Evolutionary conservation across 805 yeast genomes (phyloP).

Genomic region (Kazachstania africana): DNA sequence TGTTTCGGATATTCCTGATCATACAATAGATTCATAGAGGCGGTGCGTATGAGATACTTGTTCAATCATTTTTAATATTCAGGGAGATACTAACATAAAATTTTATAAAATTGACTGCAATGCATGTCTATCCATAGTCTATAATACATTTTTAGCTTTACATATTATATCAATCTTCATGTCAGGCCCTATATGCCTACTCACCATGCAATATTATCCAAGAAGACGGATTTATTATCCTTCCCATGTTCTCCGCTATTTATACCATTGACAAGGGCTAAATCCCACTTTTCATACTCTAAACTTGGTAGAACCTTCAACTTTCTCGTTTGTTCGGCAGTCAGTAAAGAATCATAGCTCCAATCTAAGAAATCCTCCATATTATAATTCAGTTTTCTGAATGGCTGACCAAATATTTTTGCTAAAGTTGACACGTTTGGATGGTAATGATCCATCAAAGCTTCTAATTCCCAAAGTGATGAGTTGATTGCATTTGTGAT

Average conservation of each 20-base stretch:
- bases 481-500: constrained; percentile 70
- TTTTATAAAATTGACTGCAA: too few species aligned
- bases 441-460: constrained; percentile 76
- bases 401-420: constrained; percentile 78
- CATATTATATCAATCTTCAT: too few species aligned
- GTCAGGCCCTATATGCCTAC: not conserved
- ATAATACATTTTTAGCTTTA: too few species aligned
- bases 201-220: constrained; percentile 20
- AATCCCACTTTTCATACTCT: constrained; percentile 44
- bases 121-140: not conserved
- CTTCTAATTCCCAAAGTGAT: constrained; percentile 85
- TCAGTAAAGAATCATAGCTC: constrained; percentile 58
- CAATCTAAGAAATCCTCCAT: constrained; percentile 93
- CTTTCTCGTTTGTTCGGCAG: constrained; percentile 50
- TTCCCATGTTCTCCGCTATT: not conserved
- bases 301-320: constrained; percentile 65
- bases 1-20: too few species aligned
- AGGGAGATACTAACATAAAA: too few species aligned
- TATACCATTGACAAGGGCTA: constrained; percentile 5
- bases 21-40: not conserved
- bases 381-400: constrained; percentile 73
- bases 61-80: not conserved
- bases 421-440: constrained; percentile 93
- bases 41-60: not conserved
- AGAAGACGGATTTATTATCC: constrained; percentile 4